phyloP scores from a whole-genome alignment of 2,329 filamentous ascomycete species.

The Colletotrichum sidae region DNA sequence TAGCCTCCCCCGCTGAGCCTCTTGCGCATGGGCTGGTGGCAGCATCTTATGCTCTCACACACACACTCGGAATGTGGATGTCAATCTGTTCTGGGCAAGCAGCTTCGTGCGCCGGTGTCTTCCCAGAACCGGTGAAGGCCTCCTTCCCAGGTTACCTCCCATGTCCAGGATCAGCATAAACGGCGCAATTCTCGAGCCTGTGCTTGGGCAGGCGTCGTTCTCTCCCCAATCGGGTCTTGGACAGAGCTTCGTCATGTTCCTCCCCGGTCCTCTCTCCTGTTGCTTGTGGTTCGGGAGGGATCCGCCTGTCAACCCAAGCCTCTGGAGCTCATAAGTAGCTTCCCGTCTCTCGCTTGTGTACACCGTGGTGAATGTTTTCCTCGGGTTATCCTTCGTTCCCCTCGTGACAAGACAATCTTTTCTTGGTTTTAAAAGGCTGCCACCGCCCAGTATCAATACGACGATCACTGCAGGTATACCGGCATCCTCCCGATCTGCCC shows the following conservation, averaged over 20 bases:
- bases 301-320: conserved; percentile 7
- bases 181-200: conserved; percentile 9
- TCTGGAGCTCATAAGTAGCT: conserved; percentile 28
- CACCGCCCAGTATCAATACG: not conserved
- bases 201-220: conserved; percentile 21
- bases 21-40: not conserved
- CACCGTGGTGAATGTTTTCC: not conserved
- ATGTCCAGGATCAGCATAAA: conserved; percentile 14
- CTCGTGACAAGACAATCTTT: not conserved
- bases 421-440: not conserved
- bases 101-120: conserved; percentile 2
- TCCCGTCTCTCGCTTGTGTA: not conserved
- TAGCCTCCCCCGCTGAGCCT: not conserved
- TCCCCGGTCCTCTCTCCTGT: not conserved
- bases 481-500: not conserved
- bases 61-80: conserved; percentile 22
- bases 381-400: not conserved
- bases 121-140: conserved; percentile 8
- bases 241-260: conserved; percentile 5
- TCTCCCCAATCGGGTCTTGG: conserved; percentile 16
- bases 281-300: not conserved
- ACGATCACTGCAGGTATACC: not conserved
- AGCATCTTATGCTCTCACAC: not conserved
- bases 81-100: conserved; percentile 17
- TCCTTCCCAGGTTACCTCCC: conserved; percentile 16